Base-by-base conservation (phyloP, 306 rosid species). In the Crotalaria pallida region DNA sequence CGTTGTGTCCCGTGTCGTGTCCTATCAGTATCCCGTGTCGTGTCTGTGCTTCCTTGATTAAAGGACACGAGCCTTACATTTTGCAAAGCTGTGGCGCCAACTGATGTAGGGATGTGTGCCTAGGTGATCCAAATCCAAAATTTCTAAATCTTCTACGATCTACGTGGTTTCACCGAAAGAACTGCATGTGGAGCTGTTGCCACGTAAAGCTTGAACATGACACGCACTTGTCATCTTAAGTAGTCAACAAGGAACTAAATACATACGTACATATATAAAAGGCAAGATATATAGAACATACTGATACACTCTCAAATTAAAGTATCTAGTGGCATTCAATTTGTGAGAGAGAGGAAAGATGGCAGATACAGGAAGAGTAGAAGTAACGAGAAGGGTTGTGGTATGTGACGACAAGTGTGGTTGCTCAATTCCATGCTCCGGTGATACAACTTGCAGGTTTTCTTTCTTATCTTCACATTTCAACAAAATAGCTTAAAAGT, bases 391-490 rank as follows among this genome's bases (percentile, higher is more conserved):
- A 76, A 18, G 59, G 0, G 49, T 45, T 0, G 59, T 6, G 0
- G 52, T 47, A 0, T 82, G 84, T 70, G 70, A 69, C 48, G 70
- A 82, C 26, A 52, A 9, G 5, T 85, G 89, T 22, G 86, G 81
- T 44, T 82, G 89, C 70, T 5, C 81, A 2, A 33, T 65, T 23
- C 83, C 84, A 1, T 85, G 89, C 19, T 11, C 80, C 0, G 89
- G 86, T 24, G 82, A 38, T 60, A 47, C 75, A 36, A 61, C 76
- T 40, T 85, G 89, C 80, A 84, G 85, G 88, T 75, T 23, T 23
- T 13, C 31, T 40, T 21, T 6, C 34, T 16, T 43, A 27, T 29
- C 23, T 18, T 47, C 41, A 2, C 34, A 53, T 11, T 57, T 57
- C 12, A 13, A 13, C 34, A 2, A 3, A 52, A 1, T 22, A 23